These are phyloP conservation scores for Collybia sordida DNA, from an alignment of 768 basidiomycete species.

Conservation along the genomic window DNA sequence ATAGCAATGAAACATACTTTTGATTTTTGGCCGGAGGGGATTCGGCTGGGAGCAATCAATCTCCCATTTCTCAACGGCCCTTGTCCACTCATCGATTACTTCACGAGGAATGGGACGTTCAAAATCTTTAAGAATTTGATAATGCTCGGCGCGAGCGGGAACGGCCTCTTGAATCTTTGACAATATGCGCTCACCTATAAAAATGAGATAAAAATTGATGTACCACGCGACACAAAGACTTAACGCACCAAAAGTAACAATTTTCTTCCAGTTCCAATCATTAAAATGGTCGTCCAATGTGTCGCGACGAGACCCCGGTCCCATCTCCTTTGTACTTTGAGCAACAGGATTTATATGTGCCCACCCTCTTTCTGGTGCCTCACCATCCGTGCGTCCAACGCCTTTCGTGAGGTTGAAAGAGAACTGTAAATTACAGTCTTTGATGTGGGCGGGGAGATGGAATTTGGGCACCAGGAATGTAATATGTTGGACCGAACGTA, in stretches of 20 bases:
- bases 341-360: not conserved
- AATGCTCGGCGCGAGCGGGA: constrained; percentile 4
- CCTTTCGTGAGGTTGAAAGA: too few relatives aligned
- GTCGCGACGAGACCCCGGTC: not conserved
- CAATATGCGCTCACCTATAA: constrained; percentile 1
- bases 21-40: constrained; percentile 3
- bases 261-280: constrained; percentile 27
- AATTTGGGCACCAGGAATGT: not conserved
- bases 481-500: not conserved
- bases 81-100: constrained; percentile 2
- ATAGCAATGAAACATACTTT: constrained; percentile 1
- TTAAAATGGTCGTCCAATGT: constrained; percentile 10
- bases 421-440: not conserved
- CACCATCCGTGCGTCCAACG: too few relatives aligned
- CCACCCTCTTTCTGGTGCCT: not conserved
- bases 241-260: constrained; percentile 12
- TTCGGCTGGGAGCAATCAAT: constrained; percentile 6
- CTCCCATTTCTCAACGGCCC: constrained; percentile 8
- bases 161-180: constrained; percentile 11
- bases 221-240: not conserved
- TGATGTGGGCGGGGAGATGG: not conserved
- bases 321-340: not conserved
- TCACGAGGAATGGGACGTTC: not conserved
- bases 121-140: constrained; percentile 7
- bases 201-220: not conserved